Conservation (phyloP, 306 rosid species). For the Pyrus pyrifolia region DNA sequence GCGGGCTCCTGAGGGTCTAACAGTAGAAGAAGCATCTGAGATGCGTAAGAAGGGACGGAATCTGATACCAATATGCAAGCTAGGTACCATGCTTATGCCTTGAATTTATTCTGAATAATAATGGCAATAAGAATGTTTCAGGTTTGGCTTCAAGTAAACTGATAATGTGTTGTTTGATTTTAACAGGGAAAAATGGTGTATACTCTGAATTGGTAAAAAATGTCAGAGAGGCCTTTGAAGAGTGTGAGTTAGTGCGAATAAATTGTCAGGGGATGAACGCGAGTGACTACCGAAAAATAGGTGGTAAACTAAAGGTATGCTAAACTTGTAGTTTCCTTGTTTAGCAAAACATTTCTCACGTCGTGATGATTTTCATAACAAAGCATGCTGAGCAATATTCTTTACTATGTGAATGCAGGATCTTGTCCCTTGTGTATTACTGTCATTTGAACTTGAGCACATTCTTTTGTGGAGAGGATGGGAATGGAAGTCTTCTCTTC, state of each 20-base stretch:
- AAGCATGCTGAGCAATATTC: not conserved
- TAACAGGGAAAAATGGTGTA: constrained; percentile 85
- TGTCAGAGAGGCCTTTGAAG: constrained; percentile 88
- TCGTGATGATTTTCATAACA: not conserved
- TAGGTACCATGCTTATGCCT: constrained; percentile 42
- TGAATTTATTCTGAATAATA: not conserved
- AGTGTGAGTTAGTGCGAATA: constrained; percentile 81
- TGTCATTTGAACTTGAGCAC: constrained; percentile 78
- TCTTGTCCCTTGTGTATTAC: constrained; percentile 86
- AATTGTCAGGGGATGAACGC: constrained; percentile 84
- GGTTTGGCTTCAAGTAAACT: constrained; percentile 4
- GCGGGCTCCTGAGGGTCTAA: constrained; percentile 69
- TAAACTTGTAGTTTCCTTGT: not conserved
- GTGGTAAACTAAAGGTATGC: constrained; percentile 84
- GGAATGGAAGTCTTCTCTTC: constrained; percentile 60
- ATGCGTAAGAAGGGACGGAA: constrained; percentile 76
- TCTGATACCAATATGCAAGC: constrained; percentile 68
- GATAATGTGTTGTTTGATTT: not conserved
- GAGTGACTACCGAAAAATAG: constrained; percentile 82
- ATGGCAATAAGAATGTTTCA: not conserved
- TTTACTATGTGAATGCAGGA: constrained; percentile 43
- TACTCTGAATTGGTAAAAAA: constrained; percentile 52
- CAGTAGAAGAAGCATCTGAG: constrained; percentile 52
- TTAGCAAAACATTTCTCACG: not conserved
- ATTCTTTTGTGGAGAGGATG: constrained; percentile 87